These are phyloP conservation scores for Breviolum minutum DNA, from an alignment of 73 alveolate species.

Conservation along the genomic window DNA sequence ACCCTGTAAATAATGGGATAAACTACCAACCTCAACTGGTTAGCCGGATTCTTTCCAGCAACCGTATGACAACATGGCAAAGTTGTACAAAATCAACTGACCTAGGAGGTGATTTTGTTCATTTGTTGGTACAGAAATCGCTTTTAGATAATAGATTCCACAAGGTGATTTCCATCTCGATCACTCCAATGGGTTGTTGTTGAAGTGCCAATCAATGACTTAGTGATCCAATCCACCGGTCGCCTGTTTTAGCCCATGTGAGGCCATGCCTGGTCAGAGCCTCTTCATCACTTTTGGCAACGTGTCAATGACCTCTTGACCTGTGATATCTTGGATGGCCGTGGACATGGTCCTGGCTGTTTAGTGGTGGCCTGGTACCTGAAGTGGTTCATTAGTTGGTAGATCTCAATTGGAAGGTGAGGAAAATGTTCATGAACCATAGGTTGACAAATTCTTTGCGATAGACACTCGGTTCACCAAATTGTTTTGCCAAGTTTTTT, in stretches of 20 bases:
- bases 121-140: not conserved
- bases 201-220: too few species aligned
- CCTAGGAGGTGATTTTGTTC: not conserved
- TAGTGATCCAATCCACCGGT: too few species aligned
- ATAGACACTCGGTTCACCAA: too few species aligned
- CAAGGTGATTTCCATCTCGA: too few species aligned
- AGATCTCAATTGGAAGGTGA: not conserved
- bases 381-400: not conserved
- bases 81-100: too few species aligned
- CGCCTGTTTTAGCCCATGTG: not conserved
- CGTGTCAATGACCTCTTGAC: not conserved
- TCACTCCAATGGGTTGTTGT: too few species aligned
- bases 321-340: not conserved
- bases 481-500: too few species aligned
- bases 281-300: not conserved
- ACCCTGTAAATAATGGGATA: too few species aligned
- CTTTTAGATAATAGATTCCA: too few species aligned
- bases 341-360: not conserved
- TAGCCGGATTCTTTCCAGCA: too few species aligned
- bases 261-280: slow-evolving; percentile 24
- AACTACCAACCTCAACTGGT: too few species aligned
- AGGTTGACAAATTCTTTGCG: not conserved
- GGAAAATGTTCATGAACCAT: not conserved
- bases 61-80: too few species aligned
- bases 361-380: not conserved